Base-by-base conservation (phyloP, 495 filamentous ascomycete genomes). In the Filosporella fistucella region DNA sequence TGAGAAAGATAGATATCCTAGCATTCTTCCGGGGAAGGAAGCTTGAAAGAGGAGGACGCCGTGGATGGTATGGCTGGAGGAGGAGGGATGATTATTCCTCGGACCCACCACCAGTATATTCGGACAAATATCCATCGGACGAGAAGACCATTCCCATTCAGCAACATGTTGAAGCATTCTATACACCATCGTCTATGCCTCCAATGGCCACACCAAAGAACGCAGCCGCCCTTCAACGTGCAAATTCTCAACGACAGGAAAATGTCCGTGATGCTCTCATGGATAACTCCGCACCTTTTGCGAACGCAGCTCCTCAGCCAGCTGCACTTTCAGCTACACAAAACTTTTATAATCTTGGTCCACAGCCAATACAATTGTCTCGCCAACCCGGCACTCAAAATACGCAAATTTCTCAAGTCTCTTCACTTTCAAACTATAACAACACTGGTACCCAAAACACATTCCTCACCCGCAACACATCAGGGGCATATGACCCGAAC, bases 401-500 rank as follows among this genome's bases (percentile, higher is more conserved):
- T 16, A 42, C 42, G 4, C 18, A 39, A 18, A 12, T 20, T 34
- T 45, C 42, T 24, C 18, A 22, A 21, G 13, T 25, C 12, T 16
- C 26, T 5, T 17, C 34, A 12, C 13, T 43, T 32, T 45, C 41
- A 21, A 24, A 44, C 20, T 39, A 41, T 11, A 51, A 45, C 29
- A 51, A 40, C 26, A 21, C 46, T 44, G 41, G 45, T 24, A 55
- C 45, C 8, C 34, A 46, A 30, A 32, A 44, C 23, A 56, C 47
- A n/a, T 48, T 34, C 9, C 30, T 37, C 25, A 49, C 52, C 18
- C 23, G 29, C 14, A 21, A 51, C 14, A 45, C 45, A 2, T 32
- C 54, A 9, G 54, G 62, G n/a, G 58, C 56, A 2, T 67, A 67
- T 44, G 54, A 65, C 20, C 57, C 62, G 13, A 34, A 52, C 13